phyloP scores from a whole-genome alignment of 306 rosid species.

The Fagus sylvatica region DNA sequence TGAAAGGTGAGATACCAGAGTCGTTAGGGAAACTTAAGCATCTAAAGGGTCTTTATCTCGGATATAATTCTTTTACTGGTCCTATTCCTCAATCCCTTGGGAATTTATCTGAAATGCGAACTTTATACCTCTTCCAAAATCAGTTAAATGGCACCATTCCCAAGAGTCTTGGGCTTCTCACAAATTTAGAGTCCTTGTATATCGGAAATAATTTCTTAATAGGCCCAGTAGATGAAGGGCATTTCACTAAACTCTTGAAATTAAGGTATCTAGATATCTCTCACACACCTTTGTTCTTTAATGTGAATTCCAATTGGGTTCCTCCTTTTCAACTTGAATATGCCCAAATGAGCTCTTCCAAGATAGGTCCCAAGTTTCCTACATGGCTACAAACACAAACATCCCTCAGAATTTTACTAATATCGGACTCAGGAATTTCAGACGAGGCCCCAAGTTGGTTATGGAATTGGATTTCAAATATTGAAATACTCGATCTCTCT shows the following conservation, averaged over 20 bases:
- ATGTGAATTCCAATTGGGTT: conserved; percentile 7
- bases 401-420: background rate
- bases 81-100: background rate
- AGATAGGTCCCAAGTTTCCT: conserved; percentile 10
- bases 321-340: background rate
- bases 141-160: background rate
- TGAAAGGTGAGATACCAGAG: background rate
- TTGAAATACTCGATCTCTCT: background rate
- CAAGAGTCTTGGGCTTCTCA: background rate
- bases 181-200: background rate
- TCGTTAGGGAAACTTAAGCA: background rate
- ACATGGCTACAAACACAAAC: conserved; percentile 6
- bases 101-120: accelerated
- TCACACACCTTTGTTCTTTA: background rate
- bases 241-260: conserved; percentile 6
- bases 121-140: background rate
- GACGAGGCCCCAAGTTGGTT: conserved; percentile 6
- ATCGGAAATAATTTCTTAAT: background rate
- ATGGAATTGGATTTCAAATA: background rate
- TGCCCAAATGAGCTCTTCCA: background rate
- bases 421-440: conserved; percentile 1
- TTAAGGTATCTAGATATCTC: background rate
- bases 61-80: background rate
- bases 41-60: accelerated
- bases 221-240: conserved; percentile 13